Conservation (phyloP, 2,329 filamentous ascomycete genomes). For the Aspergillus oerlinghausenensis region DNA sequence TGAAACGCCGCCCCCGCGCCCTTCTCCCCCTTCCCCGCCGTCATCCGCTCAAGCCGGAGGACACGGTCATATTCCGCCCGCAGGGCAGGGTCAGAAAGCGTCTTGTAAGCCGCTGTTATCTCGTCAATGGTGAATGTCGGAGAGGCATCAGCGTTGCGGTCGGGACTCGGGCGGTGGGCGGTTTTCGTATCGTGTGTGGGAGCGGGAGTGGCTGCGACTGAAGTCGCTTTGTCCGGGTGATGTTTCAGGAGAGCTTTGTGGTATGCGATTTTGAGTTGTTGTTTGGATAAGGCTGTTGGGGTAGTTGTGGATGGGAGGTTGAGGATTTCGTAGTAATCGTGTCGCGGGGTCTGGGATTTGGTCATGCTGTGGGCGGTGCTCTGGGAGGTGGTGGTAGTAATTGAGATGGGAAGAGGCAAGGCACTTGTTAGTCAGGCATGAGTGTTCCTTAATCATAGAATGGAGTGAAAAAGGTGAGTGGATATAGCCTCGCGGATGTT, state of each 20-base stretch:
- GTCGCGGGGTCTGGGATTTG: slow-evolving; percentile 5
- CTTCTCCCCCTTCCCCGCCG: slow-evolving; percentile 22
- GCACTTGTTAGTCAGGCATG: neutral
- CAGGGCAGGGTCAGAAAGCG: slow-evolving; percentile 42
- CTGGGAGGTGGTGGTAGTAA: neutral
- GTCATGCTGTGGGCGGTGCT: slow-evolving; percentile 8
- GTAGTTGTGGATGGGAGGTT: slow-evolving; percentile 29
- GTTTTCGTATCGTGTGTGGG: neutral
- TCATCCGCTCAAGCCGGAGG: slow-evolving; percentile 34
- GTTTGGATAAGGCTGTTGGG: slow-evolving; percentile 27
- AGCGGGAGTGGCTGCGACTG: slow-evolving; percentile 8
- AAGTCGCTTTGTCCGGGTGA: slow-evolving; percentile 53
- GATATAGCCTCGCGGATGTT: neutral
- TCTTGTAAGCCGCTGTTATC: slow-evolving; percentile 55
- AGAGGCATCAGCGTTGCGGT: neutral
- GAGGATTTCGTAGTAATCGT: slow-evolving; percentile 39
- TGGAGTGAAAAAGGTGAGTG: neutral
- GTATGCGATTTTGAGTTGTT: slow-evolving; percentile 52
- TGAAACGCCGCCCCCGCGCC: slow-evolving; percentile 35
- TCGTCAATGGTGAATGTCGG: slow-evolving; percentile 49
- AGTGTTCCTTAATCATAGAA: neutral
- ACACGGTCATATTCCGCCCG: slow-evolving; percentile 48
- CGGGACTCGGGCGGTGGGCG: neutral
- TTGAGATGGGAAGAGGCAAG: neutral
- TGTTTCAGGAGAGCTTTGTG: slow-evolving; percentile 52